Percentiles rank a stretch among this genome's conserved stretches.
These are phyloP conservation scores for Luvunga scandens DNA, from an alignment of 345 rosid genomes.

Conservation along the genomic window DNA sequence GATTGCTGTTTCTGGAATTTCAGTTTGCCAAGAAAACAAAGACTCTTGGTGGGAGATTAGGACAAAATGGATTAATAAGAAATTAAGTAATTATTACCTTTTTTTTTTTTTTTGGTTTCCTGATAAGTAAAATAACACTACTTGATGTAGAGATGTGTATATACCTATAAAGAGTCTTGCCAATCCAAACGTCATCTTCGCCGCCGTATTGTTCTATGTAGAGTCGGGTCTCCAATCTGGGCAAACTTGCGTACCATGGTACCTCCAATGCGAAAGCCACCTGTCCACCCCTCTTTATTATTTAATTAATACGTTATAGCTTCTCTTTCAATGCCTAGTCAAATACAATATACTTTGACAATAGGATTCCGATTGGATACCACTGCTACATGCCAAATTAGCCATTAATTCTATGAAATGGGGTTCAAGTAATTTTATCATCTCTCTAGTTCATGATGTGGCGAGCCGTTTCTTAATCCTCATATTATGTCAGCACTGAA, in stretches of 20 bases:
- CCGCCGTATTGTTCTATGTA: conserved; percentile 95
- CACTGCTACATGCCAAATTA: background rate
- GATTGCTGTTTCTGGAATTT: background rate
- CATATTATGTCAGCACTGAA: background rate
- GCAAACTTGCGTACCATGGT: conserved; percentile 83
- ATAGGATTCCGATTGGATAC: background rate
- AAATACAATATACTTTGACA: background rate
- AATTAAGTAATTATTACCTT: too few species aligned
- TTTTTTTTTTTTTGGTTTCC: too few species aligned
- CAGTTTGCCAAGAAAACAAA: background rate
- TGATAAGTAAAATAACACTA: too few species aligned
- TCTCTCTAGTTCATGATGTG: background rate
- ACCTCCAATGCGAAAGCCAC: conserved; percentile 71
- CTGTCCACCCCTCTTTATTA: conserved; percentile 23
- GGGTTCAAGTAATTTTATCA: background rate
- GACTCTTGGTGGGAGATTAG: background rate
- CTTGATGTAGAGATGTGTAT: background rate
- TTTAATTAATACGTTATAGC: background rate
- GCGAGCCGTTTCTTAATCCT: background rate
- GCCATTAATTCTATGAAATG: background rate
- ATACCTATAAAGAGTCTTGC: conserved; percentile 92
- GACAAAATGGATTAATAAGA: background rate
- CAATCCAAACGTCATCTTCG: conserved; percentile 90
- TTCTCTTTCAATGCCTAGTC: background rate
- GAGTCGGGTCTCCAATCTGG: conserved; percentile 84